Percentiles rank a stretch among this genome's conserved stretches.
phyloP scores from a whole-genome alignment of 768 basidiomycete species.

The Pholiota microspora region DNA sequence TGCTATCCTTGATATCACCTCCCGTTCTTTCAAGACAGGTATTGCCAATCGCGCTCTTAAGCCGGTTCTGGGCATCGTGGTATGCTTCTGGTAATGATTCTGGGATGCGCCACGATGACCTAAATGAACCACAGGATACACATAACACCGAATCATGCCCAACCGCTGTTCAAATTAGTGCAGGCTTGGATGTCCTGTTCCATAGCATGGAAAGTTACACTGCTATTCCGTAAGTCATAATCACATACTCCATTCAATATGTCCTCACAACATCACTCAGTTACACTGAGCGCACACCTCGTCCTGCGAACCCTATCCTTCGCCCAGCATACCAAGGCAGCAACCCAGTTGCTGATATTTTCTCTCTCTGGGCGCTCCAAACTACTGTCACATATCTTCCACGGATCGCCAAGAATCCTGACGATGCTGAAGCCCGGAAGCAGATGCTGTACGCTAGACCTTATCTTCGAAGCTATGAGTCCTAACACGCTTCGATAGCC shows the following conservation, averaged over 20 bases:
- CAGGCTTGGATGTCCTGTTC: conserved; percentile 95
- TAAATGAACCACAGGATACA: conserved; percentile 52
- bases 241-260: neutral
- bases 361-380: conserved; percentile 90
- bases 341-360: conserved; percentile 94
- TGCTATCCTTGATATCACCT: conserved; percentile 91
- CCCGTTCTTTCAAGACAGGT: conserved; percentile 92
- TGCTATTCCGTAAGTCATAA: conserved; percentile 73
- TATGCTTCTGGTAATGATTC: conserved; percentile 26
- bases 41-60: conserved; percentile 92
- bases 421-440: conserved; percentile 78
- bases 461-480: neutral
- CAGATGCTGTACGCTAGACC: conserved; percentile 78
- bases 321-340: conserved; percentile 93
- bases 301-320: conserved; percentile 86
- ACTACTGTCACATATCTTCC: conserved; percentile 90
- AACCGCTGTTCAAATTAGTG: conserved; percentile 87
- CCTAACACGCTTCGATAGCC: conserved; percentile 36
- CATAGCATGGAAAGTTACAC: conserved; percentile 95
- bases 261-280: conserved; percentile 31
- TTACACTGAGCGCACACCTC: conserved; percentile 88
- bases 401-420: conserved; percentile 73
- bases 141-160: conserved; percentile 91
- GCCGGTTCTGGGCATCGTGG: conserved; percentile 80
- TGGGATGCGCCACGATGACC: neutral